Base-by-base conservation (phyloP, 352 stramenopile species). In the Pythium chondricola region DNA sequence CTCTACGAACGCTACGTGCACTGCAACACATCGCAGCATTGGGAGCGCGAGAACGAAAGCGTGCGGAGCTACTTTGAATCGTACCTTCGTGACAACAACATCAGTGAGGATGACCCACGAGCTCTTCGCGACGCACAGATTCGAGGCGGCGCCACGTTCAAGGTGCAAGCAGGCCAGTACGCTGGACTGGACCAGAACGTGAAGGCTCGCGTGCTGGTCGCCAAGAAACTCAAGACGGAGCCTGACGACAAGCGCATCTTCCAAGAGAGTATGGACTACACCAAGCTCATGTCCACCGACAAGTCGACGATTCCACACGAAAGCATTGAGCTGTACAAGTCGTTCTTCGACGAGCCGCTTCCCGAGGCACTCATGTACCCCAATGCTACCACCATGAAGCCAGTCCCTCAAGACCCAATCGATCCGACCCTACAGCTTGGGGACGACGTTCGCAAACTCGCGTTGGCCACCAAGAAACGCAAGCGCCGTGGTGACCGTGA, bases 1-100 rank as follows among this genome's bases (percentile, higher is more conserved):
- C 38, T 85, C 29, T 94, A 94, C 44, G 80, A 91, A 41, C 56
- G 76, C 72, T 87, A 67, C 14, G 63, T 29, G 35, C 61, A 88
- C 21, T 82, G 75, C 25, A 72, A 71, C 16, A 56, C 77, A 13
- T 78, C 68, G 3, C 68, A 84, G 26, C 60, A 88, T 18, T 94
- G 83, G 83, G 79, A 91, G 55, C 87, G 52, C 29, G 83, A 92
- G 25, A 91, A 67, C 45, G 78, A 94, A 29, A 85, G 63, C 37
- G 72, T 86, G 4, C 85, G 83, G 29, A 78, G 72, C 54, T 89
- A 85, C 55, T 94, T 94, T 21, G 72, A 92, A 40, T 65, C 74
- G 16, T 92, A 94, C 26, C 49, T 90, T 50, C 71, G 74, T 3
- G 80, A 92, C 27, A 83, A 87, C 51, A 78, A 73, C 30, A 83